Conservation (phyloP, 2,329 filamentous ascomycete genomes). For the Pestalotiopsis sp. region DNA sequence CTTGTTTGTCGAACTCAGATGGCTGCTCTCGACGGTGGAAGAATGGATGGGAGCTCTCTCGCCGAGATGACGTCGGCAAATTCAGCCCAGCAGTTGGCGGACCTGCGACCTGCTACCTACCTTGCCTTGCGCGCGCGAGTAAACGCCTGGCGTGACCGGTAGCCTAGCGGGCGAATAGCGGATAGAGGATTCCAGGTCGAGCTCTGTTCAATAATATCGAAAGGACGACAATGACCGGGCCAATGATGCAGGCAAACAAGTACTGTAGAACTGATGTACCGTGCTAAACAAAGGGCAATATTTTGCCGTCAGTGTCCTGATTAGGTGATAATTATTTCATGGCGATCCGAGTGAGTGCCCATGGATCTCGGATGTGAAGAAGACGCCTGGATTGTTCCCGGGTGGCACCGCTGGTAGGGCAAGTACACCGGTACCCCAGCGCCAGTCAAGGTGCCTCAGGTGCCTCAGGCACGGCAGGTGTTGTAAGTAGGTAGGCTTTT, state of each 20-base stretch:
- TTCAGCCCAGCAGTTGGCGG: neutral
- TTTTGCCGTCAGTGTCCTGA: neutral
- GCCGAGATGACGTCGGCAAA: conserved; percentile 1
- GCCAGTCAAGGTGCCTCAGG: neutral
- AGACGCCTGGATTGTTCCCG: neutral
- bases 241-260: neutral
- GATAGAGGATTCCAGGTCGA: no score
- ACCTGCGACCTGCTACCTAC: neutral
- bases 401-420: neutral
- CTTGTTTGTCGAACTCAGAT: neutral
- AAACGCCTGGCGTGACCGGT: neutral
- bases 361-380: neutral
- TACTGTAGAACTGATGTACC: neutral
- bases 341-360: neutral
- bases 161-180: neutral
- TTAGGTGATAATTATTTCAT: neutral
- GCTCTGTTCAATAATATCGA: neutral
- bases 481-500: neutral
- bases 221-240: neutral
- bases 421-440: neutral
- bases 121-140: no score
- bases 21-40: neutral
- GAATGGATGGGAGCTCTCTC: neutral
- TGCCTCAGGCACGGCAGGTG: neutral
- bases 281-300: neutral